Percentiles rank a stretch among this genome's conserved stretches.
Conservation (phyloP, 2,329 filamentous ascomycete genomes). For the Berkeleyomyces basicola region DNA sequence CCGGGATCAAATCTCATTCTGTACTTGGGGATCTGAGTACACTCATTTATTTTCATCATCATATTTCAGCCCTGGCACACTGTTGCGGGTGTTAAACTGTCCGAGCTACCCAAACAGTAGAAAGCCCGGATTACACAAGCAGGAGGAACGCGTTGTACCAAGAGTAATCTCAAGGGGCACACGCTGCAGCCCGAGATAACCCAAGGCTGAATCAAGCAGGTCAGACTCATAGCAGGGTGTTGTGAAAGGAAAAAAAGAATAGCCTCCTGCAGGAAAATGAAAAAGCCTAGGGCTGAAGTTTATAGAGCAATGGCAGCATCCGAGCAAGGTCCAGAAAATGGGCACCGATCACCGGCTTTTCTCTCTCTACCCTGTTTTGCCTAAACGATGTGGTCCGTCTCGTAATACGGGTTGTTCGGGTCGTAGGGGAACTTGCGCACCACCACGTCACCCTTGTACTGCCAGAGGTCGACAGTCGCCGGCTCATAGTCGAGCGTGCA, state of each 20-base stretch:
- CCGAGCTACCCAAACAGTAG: neutral
- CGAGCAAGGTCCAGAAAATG: neutral
- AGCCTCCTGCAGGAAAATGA: neutral
- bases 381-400: slow-evolving; percentile 13
- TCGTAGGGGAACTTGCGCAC: slow-evolving; percentile 15
- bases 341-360: neutral
- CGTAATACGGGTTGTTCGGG: slow-evolving; percentile 14
- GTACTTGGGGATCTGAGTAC: neutral
- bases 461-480: slow-evolving; percentile 18
- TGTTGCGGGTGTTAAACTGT: neutral
- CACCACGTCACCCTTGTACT: slow-evolving; percentile 18
- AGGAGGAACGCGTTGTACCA: neutral
- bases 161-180: neutral
- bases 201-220: neutral
- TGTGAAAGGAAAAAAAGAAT: neutral
- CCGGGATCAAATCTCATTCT: neutral
- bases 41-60: neutral
- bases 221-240: neutral
- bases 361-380: neutral
- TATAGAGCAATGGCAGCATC: neutral
- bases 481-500: slow-evolving; percentile 20
- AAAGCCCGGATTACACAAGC: neutral
- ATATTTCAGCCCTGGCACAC: neutral
- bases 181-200: no score
- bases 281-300: neutral